Percentiles rank a stretch among this genome's conserved stretches.
phyloP scores from a whole-genome alignment of 2,329 filamentous ascomycete species.

The Epichloe brachyelytri region DNA sequence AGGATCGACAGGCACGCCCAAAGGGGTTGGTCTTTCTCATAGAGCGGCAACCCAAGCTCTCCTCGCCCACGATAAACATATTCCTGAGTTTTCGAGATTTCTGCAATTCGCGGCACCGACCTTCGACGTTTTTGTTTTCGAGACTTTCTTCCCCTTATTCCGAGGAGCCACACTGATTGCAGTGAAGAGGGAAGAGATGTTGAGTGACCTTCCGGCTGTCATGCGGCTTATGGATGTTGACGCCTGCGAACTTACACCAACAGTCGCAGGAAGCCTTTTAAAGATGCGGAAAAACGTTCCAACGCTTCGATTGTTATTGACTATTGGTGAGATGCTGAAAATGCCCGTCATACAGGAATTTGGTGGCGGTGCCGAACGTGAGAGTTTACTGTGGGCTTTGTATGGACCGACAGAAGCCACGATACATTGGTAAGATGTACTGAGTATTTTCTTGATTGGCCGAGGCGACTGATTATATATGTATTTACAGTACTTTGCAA shows the following conservation, averaged over 20 bases:
- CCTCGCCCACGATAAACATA: conserved; percentile 64
- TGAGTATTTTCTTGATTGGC: background rate
- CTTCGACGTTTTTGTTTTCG: conserved; percentile 90
- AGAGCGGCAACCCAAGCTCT: conserved; percentile 68
- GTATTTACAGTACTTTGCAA: conserved; percentile 49
- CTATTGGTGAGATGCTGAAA: conserved; percentile 89
- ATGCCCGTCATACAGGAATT: conserved; percentile 66
- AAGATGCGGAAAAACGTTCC: conserved; percentile 55
- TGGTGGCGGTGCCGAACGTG: conserved; percentile 39
- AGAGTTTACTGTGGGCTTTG: conserved; percentile 76
- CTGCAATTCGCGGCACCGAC: conserved; percentile 87
- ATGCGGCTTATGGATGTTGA: conserved; percentile 58
- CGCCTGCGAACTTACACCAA: conserved; percentile 80
- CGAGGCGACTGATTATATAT: background rate
- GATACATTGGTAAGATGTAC: conserved; percentile 55
- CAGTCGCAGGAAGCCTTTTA: conserved; percentile 67
- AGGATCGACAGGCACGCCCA: conserved; percentile 77
- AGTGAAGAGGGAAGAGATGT: conserved; percentile 54
- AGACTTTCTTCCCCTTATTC: conserved; percentile 80
- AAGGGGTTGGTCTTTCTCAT: conserved; percentile 77
- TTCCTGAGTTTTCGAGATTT: conserved; percentile 67
- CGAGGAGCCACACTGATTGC: conserved; percentile 61
- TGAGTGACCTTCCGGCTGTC: conserved; percentile 59
- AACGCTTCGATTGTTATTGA: conserved; percentile 56
- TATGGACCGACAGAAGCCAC: conserved; percentile 88